phyloP scores from a whole-genome alignment of 2,329 filamentous ascomycete species.

The Trichoderma lentiforme region DNA sequence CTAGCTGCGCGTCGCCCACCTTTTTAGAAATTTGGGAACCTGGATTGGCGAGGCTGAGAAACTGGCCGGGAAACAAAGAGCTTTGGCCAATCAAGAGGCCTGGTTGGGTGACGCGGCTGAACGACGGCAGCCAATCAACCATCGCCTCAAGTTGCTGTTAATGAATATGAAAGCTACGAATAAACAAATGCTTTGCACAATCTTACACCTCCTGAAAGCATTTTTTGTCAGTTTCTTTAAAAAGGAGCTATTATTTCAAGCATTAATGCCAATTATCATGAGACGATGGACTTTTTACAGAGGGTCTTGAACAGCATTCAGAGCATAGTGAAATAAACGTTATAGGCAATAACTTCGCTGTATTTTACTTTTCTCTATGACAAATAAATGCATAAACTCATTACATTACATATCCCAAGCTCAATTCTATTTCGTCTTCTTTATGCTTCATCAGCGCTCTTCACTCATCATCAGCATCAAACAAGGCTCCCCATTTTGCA shows the following conservation, averaged over 20 bases:
- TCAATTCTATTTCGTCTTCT: neutral
- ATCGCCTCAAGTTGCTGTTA: neutral
- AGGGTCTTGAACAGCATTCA: neutral
- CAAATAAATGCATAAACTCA: neutral
- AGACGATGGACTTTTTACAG: neutral
- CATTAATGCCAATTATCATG: neutral
- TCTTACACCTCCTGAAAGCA: too few relatives aligned
- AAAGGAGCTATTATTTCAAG: neutral
- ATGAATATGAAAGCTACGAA: neutral
- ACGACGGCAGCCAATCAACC: neutral
- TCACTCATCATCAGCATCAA: constrained; percentile 26
- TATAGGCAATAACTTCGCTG: neutral
- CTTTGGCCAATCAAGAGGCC: constrained; percentile 34
- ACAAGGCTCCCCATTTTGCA: constrained; percentile 34
- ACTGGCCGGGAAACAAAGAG: constrained; percentile 26
- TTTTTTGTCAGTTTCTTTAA: neutral
- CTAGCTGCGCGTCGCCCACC: constrained; percentile 25
- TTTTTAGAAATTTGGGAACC: constrained; percentile 32
- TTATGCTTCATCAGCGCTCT: neutral
- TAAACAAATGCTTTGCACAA: neutral
- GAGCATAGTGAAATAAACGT: neutral
- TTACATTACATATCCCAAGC: neutral
- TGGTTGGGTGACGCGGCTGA: constrained; percentile 5
- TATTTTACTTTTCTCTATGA: neutral
- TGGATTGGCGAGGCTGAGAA: constrained; percentile 27